Evolutionary conservation across 1,284 basidiomycete genomes (phyloP).

Genomic region (Paramarasmius palmivorus): DNA sequence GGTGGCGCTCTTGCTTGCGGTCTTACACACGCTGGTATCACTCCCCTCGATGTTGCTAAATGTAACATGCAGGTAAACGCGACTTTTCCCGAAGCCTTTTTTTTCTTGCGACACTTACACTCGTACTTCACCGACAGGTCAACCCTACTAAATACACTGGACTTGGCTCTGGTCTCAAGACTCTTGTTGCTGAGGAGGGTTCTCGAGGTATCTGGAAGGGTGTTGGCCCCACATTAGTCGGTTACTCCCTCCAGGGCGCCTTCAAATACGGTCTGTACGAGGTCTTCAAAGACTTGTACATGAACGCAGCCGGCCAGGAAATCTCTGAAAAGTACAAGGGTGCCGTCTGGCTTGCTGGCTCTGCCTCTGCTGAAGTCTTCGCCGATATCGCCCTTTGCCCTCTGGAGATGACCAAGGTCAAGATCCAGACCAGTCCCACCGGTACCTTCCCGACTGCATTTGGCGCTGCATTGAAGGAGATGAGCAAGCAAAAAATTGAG

Average conservation of each 20-base stretch:
- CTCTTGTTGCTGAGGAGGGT: conserved; percentile 83
- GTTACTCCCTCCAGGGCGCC: conserved; percentile 95
- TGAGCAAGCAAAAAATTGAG: conserved; percentile 61
- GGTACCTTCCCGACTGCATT: conserved; percentile 78
- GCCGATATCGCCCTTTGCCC: conserved; percentile 89
- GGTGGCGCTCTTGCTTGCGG: conserved; percentile 93
- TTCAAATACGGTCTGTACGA: conserved; percentile 98
- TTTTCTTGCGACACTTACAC: conserved; percentile 11
- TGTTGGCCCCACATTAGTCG: conserved; percentile 88
- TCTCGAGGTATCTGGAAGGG: conserved; percentile 90
- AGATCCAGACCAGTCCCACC: conserved; percentile 73
- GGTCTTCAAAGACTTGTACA: conserved; percentile 91
- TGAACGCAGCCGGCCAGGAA: conserved; percentile 86
- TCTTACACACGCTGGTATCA: conserved; percentile 91
- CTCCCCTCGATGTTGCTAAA: conserved; percentile 94
- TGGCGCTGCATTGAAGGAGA: conserved; percentile 66
- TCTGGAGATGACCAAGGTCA: conserved; percentile 84
- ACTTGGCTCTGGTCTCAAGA: conserved; percentile 71
- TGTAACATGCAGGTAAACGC: conserved; percentile 94
- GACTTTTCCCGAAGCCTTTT: conserved; percentile 22
- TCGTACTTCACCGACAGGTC: conserved; percentile 49
- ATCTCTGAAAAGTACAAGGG: conserved; percentile 86
- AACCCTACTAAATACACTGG: conserved; percentile 78
- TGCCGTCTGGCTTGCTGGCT: conserved; percentile 92
- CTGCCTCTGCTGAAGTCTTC: conserved; percentile 93